phyloP scores from a whole-genome alignment of 2,329 filamentous ascomycete genomes.

The Chaetomium sp. region DNA sequence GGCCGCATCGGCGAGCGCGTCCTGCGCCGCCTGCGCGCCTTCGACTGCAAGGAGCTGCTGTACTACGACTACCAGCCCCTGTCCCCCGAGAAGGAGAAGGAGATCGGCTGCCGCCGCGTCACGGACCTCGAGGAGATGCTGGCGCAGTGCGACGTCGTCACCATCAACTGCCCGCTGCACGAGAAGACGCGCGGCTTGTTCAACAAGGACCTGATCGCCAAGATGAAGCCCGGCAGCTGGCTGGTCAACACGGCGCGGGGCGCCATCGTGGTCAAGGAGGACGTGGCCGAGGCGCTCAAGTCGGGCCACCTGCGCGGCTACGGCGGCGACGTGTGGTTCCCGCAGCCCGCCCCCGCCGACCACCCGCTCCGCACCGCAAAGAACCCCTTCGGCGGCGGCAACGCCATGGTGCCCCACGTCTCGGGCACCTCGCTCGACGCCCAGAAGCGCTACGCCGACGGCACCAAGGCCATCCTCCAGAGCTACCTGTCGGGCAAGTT shows the following conservation, averaged over 20 bases:
- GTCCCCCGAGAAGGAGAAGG: constrained; percentile 79
- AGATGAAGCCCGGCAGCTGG: constrained; percentile 99
- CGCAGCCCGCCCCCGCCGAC: constrained; percentile 91
- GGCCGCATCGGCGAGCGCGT: constrained; percentile 98
- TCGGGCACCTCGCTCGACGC: constrained; percentile 98
- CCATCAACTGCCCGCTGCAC: constrained; percentile 99
- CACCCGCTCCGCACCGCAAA: constrained; percentile 90
- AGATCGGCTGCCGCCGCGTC: constrained; percentile 92
- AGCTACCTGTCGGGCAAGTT: constrained; percentile 85
- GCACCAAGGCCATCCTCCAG: constrained; percentile 85
- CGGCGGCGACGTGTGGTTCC: constrained; percentile 93
- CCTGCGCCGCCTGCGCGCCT: constrained; percentile 90
- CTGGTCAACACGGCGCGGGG: constrained; percentile 98
- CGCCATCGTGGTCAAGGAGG: constrained; percentile 99
- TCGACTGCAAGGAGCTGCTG: constrained; percentile 98
- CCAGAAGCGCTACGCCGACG: constrained; percentile 86
- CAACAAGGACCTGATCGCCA: constrained; percentile 97
- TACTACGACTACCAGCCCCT: constrained; percentile 99
- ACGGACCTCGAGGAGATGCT: constrained; percentile 91
- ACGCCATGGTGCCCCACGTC: constrained; percentile 99
- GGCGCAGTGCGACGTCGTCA: constrained; percentile 92
- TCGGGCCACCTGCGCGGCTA: constrained; percentile 88
- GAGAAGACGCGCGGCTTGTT: constrained; percentile 96
- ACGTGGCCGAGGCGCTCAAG: constrained; percentile 92
- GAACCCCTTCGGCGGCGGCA: constrained; percentile 94